Evolutionary conservation across 179 eudicot species (phyloP).

Genomic region (Nepenthes alata): DNA sequence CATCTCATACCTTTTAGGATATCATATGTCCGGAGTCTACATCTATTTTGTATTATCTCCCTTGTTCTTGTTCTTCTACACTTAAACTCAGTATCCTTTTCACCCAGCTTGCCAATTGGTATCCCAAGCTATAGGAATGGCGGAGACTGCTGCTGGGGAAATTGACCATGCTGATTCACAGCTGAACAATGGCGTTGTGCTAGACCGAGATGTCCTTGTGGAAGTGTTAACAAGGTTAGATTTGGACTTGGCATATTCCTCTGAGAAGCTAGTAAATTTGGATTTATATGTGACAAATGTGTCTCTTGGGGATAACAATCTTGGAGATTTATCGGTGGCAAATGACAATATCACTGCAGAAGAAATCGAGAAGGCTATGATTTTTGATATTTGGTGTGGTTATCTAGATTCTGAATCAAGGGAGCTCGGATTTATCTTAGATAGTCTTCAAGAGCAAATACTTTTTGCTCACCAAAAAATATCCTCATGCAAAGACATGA

Average conservation of each 20-base stretch:
- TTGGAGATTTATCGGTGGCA: constrained; percentile 28
- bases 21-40: too few relatives aligned
- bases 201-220: too few relatives aligned
- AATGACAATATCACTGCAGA: constrained; percentile 25
- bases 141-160: too few relatives aligned
- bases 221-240: constrained; percentile 34
- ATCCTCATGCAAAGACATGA: constrained; percentile 21
- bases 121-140: too few relatives aligned
- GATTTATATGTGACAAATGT: constrained; percentile 47
- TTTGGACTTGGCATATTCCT: constrained; percentile 48
- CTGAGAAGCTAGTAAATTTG: constrained; percentile 62
- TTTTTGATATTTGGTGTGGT: constrained; percentile 45
- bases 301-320: constrained; percentile 45
- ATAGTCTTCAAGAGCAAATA: constrained; percentile 27
- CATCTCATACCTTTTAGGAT: too few relatives aligned
- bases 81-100: too few relatives aligned
- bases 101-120: too few relatives aligned
- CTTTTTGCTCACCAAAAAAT: constrained; percentile 26
- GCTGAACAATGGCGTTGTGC: too few relatives aligned
- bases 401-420: constrained; percentile 55
- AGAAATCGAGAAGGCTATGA: constrained; percentile 42
- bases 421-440: constrained; percentile 38
- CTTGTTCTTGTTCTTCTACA: too few relatives aligned
- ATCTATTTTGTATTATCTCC: too few relatives aligned
- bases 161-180: too few relatives aligned